Percentiles rank a stretch among this genome's conserved stretches.
Evolutionary conservation across 2,329 filamentous ascomycete genomes (phyloP).

Genomic region (Calonectria crousiana): DNA sequence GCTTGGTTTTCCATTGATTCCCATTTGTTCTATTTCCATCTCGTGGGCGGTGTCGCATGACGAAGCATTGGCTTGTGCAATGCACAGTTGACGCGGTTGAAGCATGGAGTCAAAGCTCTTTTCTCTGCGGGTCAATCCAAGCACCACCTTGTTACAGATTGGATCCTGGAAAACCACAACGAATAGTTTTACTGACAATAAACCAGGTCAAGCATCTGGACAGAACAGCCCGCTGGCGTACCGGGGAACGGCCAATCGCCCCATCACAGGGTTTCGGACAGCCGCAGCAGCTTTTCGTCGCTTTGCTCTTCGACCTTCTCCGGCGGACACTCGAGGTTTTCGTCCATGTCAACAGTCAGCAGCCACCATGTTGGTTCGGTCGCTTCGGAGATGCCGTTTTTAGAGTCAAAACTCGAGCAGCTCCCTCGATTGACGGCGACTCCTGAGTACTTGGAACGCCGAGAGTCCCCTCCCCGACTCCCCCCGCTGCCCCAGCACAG

Average conservation of each 20-base stretch:
- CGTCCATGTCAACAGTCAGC: conserved; percentile 65
- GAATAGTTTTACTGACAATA: conserved; percentile 25
- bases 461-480: conserved; percentile 20
- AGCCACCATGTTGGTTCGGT: conserved; percentile 50
- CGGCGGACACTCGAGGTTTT: conserved; percentile 63
- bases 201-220: conserved; percentile 39
- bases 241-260: conserved; percentile 15
- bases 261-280: conserved; percentile 57
- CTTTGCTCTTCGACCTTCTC: conserved; percentile 61
- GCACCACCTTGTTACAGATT: background rate
- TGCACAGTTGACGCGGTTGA: conserved; percentile 16
- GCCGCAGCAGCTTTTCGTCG: conserved; percentile 65
- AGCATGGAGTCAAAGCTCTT: conserved; percentile 11
- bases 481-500: conserved; percentile 25
- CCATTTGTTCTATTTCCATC: background rate
- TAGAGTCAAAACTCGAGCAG: conserved; percentile 52
- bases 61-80: conserved; percentile 2
- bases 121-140: conserved; percentile 11
- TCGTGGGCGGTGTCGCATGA: background rate
- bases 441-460: conserved; percentile 25
- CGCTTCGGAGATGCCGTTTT: conserved; percentile 52
- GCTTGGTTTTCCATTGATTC: background rate
- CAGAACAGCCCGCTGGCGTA: conserved; percentile 32
- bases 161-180: background rate
- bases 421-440: conserved; percentile 36